Percentiles rank a stretch among this genome's conserved stretches.
phyloP scores from a whole-genome alignment of 2,329 filamentous ascomycete genomes.

The Fusarium sp. region DNA sequence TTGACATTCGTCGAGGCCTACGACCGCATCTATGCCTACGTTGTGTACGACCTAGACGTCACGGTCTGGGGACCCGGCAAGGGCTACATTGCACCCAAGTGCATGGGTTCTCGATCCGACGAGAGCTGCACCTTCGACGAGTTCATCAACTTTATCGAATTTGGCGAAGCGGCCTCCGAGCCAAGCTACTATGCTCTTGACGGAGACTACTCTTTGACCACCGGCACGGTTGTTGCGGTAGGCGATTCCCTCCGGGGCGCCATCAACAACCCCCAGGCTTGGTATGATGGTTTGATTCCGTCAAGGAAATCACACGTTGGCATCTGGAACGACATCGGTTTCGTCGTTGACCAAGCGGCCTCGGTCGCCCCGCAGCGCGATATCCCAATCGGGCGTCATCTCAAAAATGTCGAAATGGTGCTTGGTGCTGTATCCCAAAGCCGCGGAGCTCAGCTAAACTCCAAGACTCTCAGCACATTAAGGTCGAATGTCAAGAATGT shows the following conservation, averaged over 20 bases:
- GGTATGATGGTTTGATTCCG: not conserved
- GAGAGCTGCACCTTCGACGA: constrained; percentile 5
- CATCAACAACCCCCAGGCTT: not conserved
- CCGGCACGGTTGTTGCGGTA: not conserved
- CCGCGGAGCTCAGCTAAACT: not conserved
- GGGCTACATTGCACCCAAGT: constrained; percentile 3
- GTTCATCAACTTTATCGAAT: constrained; percentile 5
- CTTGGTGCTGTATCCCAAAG: not conserved
- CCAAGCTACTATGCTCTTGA: not conserved
- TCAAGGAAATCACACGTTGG: not conserved
- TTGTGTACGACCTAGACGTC: not conserved
- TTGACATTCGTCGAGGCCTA: too few relatives aligned
- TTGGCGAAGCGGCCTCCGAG: not conserved
- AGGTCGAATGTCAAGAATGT: not conserved
- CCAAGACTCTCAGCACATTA: too few relatives aligned
- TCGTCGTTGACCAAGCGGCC: not conserved
- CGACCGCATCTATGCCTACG: not conserved
- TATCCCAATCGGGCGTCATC: not conserved
- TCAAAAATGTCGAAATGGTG: not conserved
- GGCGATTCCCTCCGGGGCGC: not conserved
- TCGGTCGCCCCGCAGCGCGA: not conserved
- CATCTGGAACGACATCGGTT: not conserved
- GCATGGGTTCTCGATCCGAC: not conserved
- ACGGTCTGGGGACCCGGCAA: not conserved
- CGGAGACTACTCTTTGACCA: not conserved